Evolutionary conservation across 352 stramenopile species (phyloP).

Genomic region (Phytophthora sansomeana): DNA sequence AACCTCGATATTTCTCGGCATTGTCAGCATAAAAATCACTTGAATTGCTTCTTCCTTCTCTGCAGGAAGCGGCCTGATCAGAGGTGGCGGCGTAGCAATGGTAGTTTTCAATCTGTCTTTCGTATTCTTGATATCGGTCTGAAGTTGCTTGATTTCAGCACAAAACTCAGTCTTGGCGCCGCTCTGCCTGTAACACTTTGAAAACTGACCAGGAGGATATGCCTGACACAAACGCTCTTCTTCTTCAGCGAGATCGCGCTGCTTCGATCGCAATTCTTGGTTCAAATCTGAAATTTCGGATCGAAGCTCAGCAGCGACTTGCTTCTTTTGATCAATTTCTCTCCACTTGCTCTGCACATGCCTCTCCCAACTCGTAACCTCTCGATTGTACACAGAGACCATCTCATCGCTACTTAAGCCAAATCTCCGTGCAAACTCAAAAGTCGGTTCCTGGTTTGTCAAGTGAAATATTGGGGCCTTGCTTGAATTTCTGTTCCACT

Average conservation of each 20-base stretch:
- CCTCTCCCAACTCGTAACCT: slow-evolving; percentile 23
- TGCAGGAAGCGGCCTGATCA: slow-evolving; percentile 44
- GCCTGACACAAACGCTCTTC: too few species aligned
- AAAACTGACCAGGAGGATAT: neutral
- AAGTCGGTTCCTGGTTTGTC: slow-evolving; percentile 42
- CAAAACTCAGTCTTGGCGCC: slow-evolving; percentile 2
- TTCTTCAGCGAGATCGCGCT: too few species aligned
- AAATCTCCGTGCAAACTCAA: slow-evolving; percentile 43
- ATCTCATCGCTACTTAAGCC: slow-evolving; percentile 22
- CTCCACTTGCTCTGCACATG: slow-evolving; percentile 22
- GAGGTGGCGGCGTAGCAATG: slow-evolving; percentile 35
- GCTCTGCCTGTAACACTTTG: neutral
- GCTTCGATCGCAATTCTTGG: neutral
- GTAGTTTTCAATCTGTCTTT: slow-evolving; percentile 10
- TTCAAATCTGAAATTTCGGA: slow-evolving; percentile 11
- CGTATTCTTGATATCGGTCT: neutral
- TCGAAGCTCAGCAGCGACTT: slow-evolving; percentile 4
- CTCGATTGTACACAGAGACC: slow-evolving; percentile 9
- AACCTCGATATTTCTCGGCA: slow-evolving; percentile 48
- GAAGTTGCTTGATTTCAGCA: neutral
- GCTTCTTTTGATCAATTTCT: slow-evolving; percentile 30
- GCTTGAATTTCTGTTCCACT: slow-evolving; percentile 31
- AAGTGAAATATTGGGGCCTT: slow-evolving; percentile 49
- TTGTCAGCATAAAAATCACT: slow-evolving; percentile 54
- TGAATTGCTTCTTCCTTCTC: slow-evolving; percentile 30